These are phyloP conservation scores for Edaphochlamys debaryana DNA, from an alignment of 139 green algal species.

Conservation along the genomic window DNA sequence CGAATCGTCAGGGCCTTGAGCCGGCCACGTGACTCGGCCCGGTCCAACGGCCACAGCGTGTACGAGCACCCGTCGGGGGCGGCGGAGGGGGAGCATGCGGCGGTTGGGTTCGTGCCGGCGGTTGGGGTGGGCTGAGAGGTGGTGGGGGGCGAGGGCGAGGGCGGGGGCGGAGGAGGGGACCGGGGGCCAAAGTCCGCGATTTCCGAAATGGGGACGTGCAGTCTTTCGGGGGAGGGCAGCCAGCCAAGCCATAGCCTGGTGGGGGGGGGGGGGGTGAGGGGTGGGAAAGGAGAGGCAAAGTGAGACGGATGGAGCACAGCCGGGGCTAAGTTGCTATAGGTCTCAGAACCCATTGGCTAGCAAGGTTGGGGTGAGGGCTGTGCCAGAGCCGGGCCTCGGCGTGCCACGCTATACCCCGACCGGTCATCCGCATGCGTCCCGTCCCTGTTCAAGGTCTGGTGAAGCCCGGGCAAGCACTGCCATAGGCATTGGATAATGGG, in stretches of 20 bases:
- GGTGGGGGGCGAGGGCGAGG: too few relatives aligned
- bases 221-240: constrained; percentile 26
- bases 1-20: constrained; percentile 57
- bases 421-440: too few relatives aligned
- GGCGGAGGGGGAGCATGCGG: neutral
- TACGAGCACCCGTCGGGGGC: constrained; percentile 17
- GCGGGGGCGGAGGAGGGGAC: neutral
- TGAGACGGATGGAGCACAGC: too few relatives aligned
- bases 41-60: constrained; percentile 61
- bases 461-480: neutral
- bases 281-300: too few relatives aligned
- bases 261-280: neutral
- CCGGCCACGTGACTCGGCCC: constrained; percentile 48
- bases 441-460: too few relatives aligned
- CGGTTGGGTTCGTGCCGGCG: neutral
- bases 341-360: too few relatives aligned
- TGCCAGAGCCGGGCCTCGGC: too few relatives aligned
- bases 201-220: neutral
- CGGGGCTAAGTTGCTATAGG: too few relatives aligned
- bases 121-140: too few relatives aligned
- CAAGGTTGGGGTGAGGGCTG: too few relatives aligned
- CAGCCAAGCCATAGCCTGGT: constrained; percentile 30
- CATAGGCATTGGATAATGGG: too few relatives aligned
- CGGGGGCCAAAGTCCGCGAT: neutral
- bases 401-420: too few relatives aligned